A percentile compares a stretch with the other conserved stretches of the same genome.
phyloP scores from a whole-genome alignment of 1,284 basidiomycete genomes.

The Boletellus deceptivus region DNA sequence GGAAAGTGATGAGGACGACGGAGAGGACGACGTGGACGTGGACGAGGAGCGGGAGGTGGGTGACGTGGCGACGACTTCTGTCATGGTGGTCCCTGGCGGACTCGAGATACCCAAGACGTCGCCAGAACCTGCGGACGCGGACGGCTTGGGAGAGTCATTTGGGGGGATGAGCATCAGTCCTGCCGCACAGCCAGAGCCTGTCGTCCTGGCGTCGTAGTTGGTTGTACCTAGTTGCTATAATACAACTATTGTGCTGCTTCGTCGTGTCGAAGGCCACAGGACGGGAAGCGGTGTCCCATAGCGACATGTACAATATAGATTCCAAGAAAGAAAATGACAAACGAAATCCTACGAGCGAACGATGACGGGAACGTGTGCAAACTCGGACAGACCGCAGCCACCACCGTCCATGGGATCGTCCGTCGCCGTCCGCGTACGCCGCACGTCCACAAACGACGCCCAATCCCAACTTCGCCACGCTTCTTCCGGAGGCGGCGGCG shows the following conservation, averaged over 20 bases:
- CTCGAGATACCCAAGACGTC: conserved; percentile 20
- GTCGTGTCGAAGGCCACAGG: too few species aligned
- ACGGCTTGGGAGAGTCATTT: conserved; percentile 59
- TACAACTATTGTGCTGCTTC: too few species aligned
- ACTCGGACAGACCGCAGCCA: conserved; percentile 16
- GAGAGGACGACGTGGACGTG: conserved; percentile 29
- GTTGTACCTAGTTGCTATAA: not conserved
- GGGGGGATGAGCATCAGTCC: conserved; percentile 82
- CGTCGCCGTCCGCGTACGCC: not conserved
- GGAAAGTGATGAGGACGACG: conserved; percentile 56
- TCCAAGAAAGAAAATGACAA: not conserved
- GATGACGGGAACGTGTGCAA: conserved; percentile 16
- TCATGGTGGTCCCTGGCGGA: conserved; percentile 3
- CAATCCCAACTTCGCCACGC: conserved; percentile 26
- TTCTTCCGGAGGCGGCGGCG: conserved; percentile 19
- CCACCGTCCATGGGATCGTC: not conserved
- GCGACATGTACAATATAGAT: too few species aligned
- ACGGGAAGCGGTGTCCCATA: too few species aligned
- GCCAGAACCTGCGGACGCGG: conserved; percentile 10
- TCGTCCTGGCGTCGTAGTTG: conserved; percentile 17
- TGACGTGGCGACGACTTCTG: too few species aligned
- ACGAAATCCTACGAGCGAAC: conserved; percentile 19
- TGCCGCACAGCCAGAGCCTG: conserved; percentile 19
- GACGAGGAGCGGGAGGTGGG: conserved; percentile 9
- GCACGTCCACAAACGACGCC: conserved; percentile 15